Evolutionary conservation across 2,329 filamentous ascomycete genomes (phyloP).

Genomic region (Aspergillus puulaauensis): DNA sequence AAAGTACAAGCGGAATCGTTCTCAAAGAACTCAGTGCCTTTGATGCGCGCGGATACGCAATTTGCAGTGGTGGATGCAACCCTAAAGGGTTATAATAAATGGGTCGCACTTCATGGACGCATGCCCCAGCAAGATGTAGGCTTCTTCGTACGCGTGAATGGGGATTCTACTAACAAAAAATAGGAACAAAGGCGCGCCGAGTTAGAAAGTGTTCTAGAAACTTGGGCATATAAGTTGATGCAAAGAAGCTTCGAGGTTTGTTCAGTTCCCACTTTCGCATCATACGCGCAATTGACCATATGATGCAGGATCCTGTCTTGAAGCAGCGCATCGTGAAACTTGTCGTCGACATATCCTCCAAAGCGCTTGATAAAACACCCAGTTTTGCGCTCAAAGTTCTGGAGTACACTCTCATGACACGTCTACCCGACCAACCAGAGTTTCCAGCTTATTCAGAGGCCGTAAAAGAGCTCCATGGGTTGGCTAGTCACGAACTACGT

Average conservation of each 20-base stretch:
- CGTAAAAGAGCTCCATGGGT: slow-evolving; percentile 81
- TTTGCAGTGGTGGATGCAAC: slow-evolving; percentile 87
- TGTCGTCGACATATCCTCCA: slow-evolving; percentile 80
- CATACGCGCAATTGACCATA: background rate
- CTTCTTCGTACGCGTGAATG: background rate
- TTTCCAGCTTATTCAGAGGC: slow-evolving; percentile 78
- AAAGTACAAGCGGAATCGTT: slow-evolving; percentile 33
- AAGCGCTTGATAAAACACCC: slow-evolving; percentile 72
- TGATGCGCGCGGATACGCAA: slow-evolving; percentile 78
- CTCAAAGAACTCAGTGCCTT: slow-evolving; percentile 41
- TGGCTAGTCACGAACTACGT: slow-evolving; percentile 85
- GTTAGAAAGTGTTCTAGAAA: slow-evolving; percentile 41
- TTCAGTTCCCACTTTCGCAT: background rate
- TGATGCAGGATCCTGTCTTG: slow-evolving; percentile 70
- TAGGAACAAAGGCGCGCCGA: slow-evolving; percentile 39
- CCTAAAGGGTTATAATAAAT: slow-evolving; percentile 84
- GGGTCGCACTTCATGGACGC: slow-evolving; percentile 58
- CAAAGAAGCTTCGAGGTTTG: slow-evolving; percentile 41
- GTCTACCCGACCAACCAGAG: slow-evolving; percentile 70
- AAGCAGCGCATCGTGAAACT: slow-evolving; percentile 78
- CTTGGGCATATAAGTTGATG: slow-evolving; percentile 43
- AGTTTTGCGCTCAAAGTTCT: slow-evolving; percentile 85
- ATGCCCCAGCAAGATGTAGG: slow-evolving; percentile 51
- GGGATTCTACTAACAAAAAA: slow-evolving; percentile 5
- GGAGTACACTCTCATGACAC: slow-evolving; percentile 84